These are phyloP conservation scores for Metschnikowia lochheadii DNA, from an alignment of 805 yeast genomes.

Conservation along the genomic window DNA sequence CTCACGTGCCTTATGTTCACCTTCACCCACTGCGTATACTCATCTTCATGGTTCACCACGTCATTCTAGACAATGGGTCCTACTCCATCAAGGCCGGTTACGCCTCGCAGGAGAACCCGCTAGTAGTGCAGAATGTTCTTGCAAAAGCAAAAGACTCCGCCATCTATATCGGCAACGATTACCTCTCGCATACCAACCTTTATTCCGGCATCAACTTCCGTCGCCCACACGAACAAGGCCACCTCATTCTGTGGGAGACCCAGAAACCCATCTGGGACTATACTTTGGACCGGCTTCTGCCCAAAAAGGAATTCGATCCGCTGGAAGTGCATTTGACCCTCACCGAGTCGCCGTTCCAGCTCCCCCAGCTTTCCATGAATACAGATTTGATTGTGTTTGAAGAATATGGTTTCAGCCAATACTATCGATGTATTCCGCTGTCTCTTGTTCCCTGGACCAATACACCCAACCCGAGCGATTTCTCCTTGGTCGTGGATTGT, in stretches of 20 bases:
- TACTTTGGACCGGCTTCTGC: constrained; percentile 44
- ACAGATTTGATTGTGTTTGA: constrained; percentile 92
- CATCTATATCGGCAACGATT: constrained; percentile 66
- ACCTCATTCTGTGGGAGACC: constrained; percentile 84
- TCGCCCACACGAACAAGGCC: constrained; percentile 87
- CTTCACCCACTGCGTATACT: not conserved
- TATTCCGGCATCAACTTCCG: constrained; percentile 68
- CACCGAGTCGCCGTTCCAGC: constrained; percentile 76
- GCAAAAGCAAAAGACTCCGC: constrained; percentile 73
- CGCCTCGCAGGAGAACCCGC: constrained; percentile 33
- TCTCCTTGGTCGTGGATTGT: constrained; percentile 76
- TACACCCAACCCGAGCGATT: constrained; percentile 41
- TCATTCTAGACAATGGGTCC: constrained; percentile 89
- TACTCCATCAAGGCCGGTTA: constrained; percentile 61
- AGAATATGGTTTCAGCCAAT: constrained; percentile 75
- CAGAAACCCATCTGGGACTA: constrained; percentile 91
- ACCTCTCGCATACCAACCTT: constrained; percentile 59
- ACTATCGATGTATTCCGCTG: constrained; percentile 63
- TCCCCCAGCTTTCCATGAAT: constrained; percentile 76
- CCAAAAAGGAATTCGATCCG: constrained; percentile 36
- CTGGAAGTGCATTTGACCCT: constrained; percentile 58
- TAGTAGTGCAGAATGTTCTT: constrained; percentile 62
- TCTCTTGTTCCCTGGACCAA: constrained; percentile 58
- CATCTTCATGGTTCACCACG: constrained; percentile 7
- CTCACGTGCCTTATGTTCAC: not conserved